Evolutionary conservation across 2,329 filamentous ascomycete genomes (phyloP).

Genomic region (Fusarium sambucinum): DNA sequence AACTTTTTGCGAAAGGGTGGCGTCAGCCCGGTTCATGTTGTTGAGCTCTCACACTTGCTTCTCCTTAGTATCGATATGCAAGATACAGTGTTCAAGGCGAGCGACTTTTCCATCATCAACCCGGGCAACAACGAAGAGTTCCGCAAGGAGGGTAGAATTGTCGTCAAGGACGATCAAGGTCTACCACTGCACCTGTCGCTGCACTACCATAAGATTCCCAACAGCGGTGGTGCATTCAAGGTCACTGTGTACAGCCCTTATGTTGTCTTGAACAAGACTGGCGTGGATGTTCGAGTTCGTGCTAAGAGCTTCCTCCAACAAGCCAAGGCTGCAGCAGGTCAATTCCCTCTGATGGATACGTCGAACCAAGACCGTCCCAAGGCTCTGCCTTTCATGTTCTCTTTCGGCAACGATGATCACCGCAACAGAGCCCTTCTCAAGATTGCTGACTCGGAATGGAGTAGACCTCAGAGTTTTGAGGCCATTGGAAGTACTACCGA

Average conservation of each 20-base stretch:
- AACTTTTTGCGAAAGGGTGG: conserved; percentile 98
- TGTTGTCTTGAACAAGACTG: conserved; percentile 94
- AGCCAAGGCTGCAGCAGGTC: conserved; percentile 84
- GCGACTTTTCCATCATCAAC: conserved; percentile 98
- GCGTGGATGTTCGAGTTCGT: conserved; percentile 86
- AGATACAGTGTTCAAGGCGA: conserved; percentile 92
- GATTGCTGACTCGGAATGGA: conserved; percentile 92
- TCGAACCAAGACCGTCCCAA: conserved; percentile 71
- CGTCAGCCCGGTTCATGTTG: conserved; percentile 95
- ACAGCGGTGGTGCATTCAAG: conserved; percentile 95
- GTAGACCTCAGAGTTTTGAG: conserved; percentile 97
- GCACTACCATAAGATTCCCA: conserved; percentile 90
- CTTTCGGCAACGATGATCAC: conserved; percentile 87
- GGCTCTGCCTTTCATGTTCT: conserved; percentile 94
- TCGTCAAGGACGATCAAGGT: conserved; percentile 87
- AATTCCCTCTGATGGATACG: conserved; percentile 69
- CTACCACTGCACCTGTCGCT: conserved; percentile 83
- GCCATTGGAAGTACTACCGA: conserved; percentile 94
- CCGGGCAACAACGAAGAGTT: conserved; percentile 89
- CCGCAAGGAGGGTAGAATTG: conserved; percentile 80
- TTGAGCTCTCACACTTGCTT: conserved; percentile 92
- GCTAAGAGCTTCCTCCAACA: conserved; percentile 90
- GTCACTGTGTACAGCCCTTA: conserved; percentile 96
- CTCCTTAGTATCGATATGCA: conserved; percentile 96
- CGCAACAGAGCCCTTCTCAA: conserved; percentile 91